Percentiles rank a stretch among this genome's conserved stretches.
These are phyloP conservation scores for Physcia stellaris DNA, from an alignment of 495 filamentous ascomycete species.

Conservation along the genomic window DNA sequence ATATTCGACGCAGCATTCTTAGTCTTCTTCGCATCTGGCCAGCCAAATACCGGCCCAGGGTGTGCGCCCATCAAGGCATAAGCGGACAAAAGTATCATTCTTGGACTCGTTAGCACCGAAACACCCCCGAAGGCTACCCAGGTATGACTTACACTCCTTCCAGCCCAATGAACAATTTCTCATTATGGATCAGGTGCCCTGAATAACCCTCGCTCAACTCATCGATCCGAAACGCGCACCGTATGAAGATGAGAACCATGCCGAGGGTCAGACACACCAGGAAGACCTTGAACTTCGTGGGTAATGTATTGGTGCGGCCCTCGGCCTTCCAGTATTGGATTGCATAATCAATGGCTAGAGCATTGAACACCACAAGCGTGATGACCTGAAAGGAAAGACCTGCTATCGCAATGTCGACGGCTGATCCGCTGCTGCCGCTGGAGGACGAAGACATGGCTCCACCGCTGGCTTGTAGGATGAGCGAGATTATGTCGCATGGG, in stretches of 20 bases:
- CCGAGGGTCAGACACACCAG: slow-evolving; percentile 14
- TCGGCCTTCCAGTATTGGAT: slow-evolving; percentile 20
- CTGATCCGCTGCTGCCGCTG: slow-evolving; percentile 14
- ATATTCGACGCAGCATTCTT: too few species aligned
- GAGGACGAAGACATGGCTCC: slow-evolving; percentile 28
- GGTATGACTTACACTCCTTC: too few species aligned
- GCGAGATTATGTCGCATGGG: slow-evolving; percentile 33
- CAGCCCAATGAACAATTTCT: slow-evolving; percentile 45
- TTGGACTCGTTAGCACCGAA: too few species aligned
- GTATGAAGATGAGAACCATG: slow-evolving; percentile 19
- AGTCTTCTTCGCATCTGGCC: too few species aligned
- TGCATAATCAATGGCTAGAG: slow-evolving; percentile 28
- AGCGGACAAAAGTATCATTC: too few species aligned
- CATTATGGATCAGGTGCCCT: slow-evolving; percentile 29
- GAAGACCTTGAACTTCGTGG: slow-evolving; percentile 24
- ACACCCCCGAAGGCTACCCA: too few species aligned
- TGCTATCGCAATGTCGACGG: slow-evolving; percentile 24
- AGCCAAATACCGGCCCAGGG: too few species aligned
- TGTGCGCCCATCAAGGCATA: too few species aligned
- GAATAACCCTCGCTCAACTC: slow-evolving; percentile 20
- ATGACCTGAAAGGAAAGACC: slow-evolving; percentile 33
- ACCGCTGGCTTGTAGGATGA: slow-evolving; percentile 38
- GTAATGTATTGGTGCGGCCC: too few species aligned
- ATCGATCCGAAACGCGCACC: slow-evolving; percentile 17
- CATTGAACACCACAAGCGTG: slow-evolving; percentile 34